Evolutionary conservation across 2,329 filamentous ascomycete species (phyloP).

Genomic region (Penicillium sp.): DNA sequence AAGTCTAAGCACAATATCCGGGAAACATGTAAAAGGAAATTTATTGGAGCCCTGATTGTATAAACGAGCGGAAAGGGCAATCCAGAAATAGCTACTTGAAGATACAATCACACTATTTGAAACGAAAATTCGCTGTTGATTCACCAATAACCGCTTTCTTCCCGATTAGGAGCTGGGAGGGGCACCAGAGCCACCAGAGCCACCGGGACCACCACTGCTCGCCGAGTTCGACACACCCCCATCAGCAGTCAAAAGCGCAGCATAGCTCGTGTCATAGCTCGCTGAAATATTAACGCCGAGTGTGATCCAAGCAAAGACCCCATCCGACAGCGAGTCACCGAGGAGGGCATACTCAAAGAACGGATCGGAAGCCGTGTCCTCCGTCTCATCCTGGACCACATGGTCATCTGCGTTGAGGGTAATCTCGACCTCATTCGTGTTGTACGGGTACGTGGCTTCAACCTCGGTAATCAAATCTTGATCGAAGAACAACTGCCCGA

Average conservation of each 20-base stretch:
- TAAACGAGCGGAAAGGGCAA: too few species aligned
- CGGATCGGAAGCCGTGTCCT: constrained; percentile 56
- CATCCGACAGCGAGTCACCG: constrained; percentile 55
- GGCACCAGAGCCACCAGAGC: too few species aligned
- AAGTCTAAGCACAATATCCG: too few species aligned
- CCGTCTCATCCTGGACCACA: constrained; percentile 52
- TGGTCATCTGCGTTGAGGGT: constrained; percentile 48
- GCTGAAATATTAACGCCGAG: constrained; percentile 5
- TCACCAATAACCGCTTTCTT: too few species aligned
- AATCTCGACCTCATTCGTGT: constrained; percentile 30
- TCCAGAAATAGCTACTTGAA: too few species aligned
- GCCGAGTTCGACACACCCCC: neutral
- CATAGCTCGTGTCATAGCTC: constrained; percentile 1
- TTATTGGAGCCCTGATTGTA: too few species aligned
- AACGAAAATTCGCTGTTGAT: too few species aligned
- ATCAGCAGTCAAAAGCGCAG: neutral
- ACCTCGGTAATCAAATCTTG: constrained; percentile 58
- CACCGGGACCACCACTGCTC: too few species aligned
- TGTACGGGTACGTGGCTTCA: constrained; percentile 47
- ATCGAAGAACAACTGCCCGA: constrained; percentile 65
- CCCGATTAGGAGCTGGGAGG: neutral
- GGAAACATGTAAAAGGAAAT: too few species aligned
- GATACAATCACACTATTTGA: too few species aligned
- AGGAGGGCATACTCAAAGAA: constrained; percentile 61
- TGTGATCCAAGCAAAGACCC: constrained; percentile 27